Percentiles rank a stretch among this genome's conserved stretches.
phyloP scores from a whole-genome alignment of 2,329 filamentous ascomycete genomes.

The Claviceps monticola region DNA sequence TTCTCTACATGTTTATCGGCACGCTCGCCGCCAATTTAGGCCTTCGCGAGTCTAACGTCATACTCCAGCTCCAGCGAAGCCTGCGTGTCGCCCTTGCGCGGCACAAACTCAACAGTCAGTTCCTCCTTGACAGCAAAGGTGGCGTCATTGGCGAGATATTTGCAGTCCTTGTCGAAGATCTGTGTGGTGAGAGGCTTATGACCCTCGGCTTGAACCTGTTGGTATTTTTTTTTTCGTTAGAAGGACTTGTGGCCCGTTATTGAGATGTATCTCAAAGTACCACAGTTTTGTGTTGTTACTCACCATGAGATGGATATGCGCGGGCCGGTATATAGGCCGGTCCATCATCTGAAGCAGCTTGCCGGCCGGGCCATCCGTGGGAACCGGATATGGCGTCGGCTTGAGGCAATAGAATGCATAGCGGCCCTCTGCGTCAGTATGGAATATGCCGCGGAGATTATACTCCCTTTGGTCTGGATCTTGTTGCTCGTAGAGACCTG shows the following conservation, averaged over 20 bases:
- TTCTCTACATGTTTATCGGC: background rate
- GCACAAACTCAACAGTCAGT: constrained; percentile 28
- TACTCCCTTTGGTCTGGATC: constrained; percentile 55
- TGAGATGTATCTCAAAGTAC: too few relatives aligned
- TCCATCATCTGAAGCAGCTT: constrained; percentile 39
- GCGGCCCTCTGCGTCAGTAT: constrained; percentile 48
- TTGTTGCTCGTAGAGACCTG: constrained; percentile 54
- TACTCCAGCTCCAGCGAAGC: constrained; percentile 47
- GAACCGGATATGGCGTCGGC: constrained; percentile 41
- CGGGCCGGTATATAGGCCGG: constrained; percentile 41
- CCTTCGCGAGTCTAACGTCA: constrained; percentile 36
- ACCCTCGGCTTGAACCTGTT: constrained; percentile 32
- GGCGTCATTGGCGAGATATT: constrained; percentile 40
- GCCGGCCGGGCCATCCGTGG: constrained; percentile 38
- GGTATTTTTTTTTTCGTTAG: background rate
- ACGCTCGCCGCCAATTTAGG: background rate
- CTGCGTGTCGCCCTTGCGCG: constrained; percentile 25
- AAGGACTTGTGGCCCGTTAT: background rate
- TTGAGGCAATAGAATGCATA: constrained; percentile 50
- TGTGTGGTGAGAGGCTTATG: constrained; percentile 59
- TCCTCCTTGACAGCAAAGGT: constrained; percentile 43
- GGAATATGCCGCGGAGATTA: constrained; percentile 62
- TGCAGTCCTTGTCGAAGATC: constrained; percentile 56
- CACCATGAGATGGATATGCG: constrained; percentile 47
- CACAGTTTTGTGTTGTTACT: background rate